phyloP scores from a whole-genome alignment of 768 basidiomycete genomes.

The Chalciporus sphaerocephalus region DNA sequence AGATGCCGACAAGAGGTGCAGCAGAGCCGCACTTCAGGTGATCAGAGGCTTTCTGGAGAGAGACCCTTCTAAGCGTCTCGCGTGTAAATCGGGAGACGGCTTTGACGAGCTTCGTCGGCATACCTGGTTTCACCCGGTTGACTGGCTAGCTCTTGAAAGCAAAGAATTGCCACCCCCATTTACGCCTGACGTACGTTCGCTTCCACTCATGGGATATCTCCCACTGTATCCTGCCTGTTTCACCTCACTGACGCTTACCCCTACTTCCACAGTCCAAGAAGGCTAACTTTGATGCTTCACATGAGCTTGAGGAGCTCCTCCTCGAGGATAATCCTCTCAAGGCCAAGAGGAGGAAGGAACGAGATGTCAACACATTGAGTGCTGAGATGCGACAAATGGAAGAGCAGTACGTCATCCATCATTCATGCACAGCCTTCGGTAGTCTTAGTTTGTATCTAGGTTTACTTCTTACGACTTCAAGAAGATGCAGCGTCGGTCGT shows the following conservation, averaged over 20 bases:
- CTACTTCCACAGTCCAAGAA: conserved; percentile 77
- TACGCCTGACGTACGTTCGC: conserved; percentile 70
- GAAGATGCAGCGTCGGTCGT: conserved; percentile 86
- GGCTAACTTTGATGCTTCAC: conserved; percentile 98
- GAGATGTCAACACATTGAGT: conserved; percentile 75
- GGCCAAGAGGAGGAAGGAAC: conserved; percentile 87
- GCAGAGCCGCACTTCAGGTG: conserved; percentile 70
- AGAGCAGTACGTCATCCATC: conserved; percentile 68
- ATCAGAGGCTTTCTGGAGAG: conserved; percentile 80
- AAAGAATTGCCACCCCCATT: conserved; percentile 80
- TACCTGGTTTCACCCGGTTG: conserved; percentile 84
- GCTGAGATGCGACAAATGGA: conserved; percentile 97
- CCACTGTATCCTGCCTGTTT: conserved; percentile 5
- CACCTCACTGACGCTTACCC: conserved; percentile 2
- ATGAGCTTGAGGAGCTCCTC: conserved; percentile 93
- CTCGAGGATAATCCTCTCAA: conserved; percentile 97
- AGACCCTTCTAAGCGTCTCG: conserved; percentile 74
- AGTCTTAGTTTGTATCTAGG: conserved; percentile 37
- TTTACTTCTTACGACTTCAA: conserved; percentile 92
- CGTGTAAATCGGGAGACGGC: conserved; percentile 79
- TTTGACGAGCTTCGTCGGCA: conserved; percentile 74
- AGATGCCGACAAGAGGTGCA: conserved; percentile 76
- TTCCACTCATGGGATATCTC: background rate
- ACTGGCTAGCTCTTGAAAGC: conserved; percentile 82
- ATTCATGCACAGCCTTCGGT: background rate